Base-by-base conservation (phyloP, 805 yeast species). In the Grigorovia transvaalensis region DNA sequence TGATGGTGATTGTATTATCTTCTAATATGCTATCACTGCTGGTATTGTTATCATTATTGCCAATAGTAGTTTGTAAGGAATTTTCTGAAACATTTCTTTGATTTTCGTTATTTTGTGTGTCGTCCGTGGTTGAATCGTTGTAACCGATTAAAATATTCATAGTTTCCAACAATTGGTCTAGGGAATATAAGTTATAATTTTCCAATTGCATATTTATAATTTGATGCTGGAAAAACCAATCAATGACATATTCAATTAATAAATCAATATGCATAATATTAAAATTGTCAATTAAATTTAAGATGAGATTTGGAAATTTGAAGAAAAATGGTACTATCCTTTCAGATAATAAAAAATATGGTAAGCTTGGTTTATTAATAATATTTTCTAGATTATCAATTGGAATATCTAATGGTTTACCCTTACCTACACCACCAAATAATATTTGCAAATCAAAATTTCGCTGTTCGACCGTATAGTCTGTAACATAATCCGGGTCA, bases 201-300 rank as follows among this genome's bases (percentile, higher is more conserved):
- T 38, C 8, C 15, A 13, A 38, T 9, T n/a, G 15, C n/a, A 23
- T n/a, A 38, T 38, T 12, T 38, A 38, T 15, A 13, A 15, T 13
- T 38, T 38, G 42, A 38, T 38, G n/a, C 15, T 38, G 30, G 44
- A 48, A 48, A 30, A 48, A 48, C 50, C 50, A 48, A 42, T 19
- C 18, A 12, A 48, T 48, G 13, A 33, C 12, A 48, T 48, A 41
- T 27, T 45, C 48, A 17, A 50, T 42, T 15, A 50, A 27, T 29
- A 42, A 35, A 23, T 50, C 48, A 18, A 38, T 29, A 23, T 38
- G 44, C 9, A 45, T 40, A 15, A 38, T 38, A 13, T 38, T 38
- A 38, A 38, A 38, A 12, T 2, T 38, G 17, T 12, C 17, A 7
- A 38, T 15, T 15, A 38, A 38, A 15, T 38, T 7, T 15, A 38